Base-by-base conservation (phyloP, 1,284 basidiomycete species). In the Cryptococcus sp. region DNA sequence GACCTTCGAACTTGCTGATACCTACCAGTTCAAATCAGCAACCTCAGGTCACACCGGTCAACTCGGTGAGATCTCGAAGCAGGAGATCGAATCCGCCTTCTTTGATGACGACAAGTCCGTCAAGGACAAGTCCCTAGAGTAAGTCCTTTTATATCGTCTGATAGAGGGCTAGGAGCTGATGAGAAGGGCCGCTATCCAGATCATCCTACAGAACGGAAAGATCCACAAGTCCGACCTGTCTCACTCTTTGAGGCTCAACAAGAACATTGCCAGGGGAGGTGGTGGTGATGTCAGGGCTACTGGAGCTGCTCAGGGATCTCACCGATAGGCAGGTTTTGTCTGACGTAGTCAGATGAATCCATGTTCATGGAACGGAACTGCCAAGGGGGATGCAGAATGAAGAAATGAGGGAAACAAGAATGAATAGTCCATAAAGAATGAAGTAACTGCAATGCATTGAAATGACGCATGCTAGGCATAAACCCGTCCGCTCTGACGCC, bases 41-140 rank as follows among this genome's bases (percentile, higher is more conserved):
- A 68, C 64, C 39, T 63, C 61, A 40, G 71, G 71, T 32, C 65
- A 70, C 60, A 71, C 70, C 37, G 71, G 71, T 44, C 50, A 52
- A 18, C 64, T 73, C 39, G 57, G 61, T 39, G 65, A 63, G 41
- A 59, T 73, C 57, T 68, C 67, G 45, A 66, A 68, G 49, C 67
- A 70, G 57, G 71, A 73, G 52, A 52, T 64, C 16, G 70, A 73
- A 63, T 71, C 61, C 42, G 63, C 54, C 41, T 72, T 73, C 61
- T 72, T 73, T 53, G 62, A 63, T 36, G 69, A 70, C 53, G 64
- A 66, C 46, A 70, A 70, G 61, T 63, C 67, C 52, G 58, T 68
- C 56, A 69, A 70, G 60, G 68, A 70, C 59, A 73, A 73, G 64
- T 64, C 63, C 36, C 52, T 63, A 42, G 71, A 73, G 70, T 73